Evolutionary conservation across 2,329 filamentous ascomycete genomes (phyloP), one percentile per base, ranked within the genome.

Genomic region (Neonectria ditissima): DNA sequence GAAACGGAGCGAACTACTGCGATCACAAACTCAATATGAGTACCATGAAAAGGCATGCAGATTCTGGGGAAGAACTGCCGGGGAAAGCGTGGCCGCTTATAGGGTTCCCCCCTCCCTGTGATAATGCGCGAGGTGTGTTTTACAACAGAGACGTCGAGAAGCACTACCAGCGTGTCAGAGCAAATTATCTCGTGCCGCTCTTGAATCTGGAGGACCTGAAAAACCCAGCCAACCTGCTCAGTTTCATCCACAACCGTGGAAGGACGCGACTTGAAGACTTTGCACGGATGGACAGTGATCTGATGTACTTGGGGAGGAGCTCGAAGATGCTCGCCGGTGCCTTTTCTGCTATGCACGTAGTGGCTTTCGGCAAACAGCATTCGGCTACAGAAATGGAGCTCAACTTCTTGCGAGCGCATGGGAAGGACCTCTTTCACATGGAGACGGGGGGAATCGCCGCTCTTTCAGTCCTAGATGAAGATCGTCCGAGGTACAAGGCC

Each of bases 131-230:
- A 5, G 9, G 9, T 41, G n/a, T 20, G 6, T 61, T 14, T 14
- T 72, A 34, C 18, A 72, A 72, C 16, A 16, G 48, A 2, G 37
- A 43, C 14, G 68, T 71, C 22, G 24, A 50, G n/a, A 47, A 53
- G 2, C 48, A 65, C 18, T 28, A 63, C 14, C 45, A 55, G 28
- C 61, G 55, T 10, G 44, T 68, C 9, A 61, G 69, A 43, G 64
- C 69, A 16, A 65, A 47, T 13, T 71, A 70, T 28, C 59, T 74
- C 18, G 70, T 66, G 5, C 65, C 71, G 2, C 70, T 74, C 26
- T 69, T 73, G 41, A 73, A 71, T 30, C 26, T 61, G 11, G 39
- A 54, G 5, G 71, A 74, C 24, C 50, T 73, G 10, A 41, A 43
- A 1, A 55, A 68, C 18, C 63, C 65, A 1, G n/a, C 26, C 6